Base-by-base conservation (phyloP, 495 filamentous ascomycete genomes). In the Trichoderma parareesei region DNA sequence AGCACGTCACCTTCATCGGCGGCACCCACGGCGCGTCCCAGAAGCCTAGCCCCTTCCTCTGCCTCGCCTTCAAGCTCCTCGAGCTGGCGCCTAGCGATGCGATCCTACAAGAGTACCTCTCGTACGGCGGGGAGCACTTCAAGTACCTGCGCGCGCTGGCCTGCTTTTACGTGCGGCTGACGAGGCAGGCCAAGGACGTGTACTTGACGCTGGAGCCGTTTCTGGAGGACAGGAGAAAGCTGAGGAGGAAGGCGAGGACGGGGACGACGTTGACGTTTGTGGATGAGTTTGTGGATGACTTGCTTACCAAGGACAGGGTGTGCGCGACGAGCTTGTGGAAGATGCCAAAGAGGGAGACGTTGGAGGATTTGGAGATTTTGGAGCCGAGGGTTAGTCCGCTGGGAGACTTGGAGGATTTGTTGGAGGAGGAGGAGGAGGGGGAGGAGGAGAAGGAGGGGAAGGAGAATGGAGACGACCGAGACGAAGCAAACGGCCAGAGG, bases 281-380 rank as follows among this genome's bases (percentile, higher is more conserved):
- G 80, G 94, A 99, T 77, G 87, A 91, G 72, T 98, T 99, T 71
- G 83, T 98, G 61, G 94, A 98, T 76, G 90, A 95, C 67, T 76
- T 99, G 64, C 77, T 99, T 64, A 90, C 86, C 0, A 95, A 96
- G 77, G 90, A 95, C 64, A 83, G 94, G 66, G 87, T 96, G 1
- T 98, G 93, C 68, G 92, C 87, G 57, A 97, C 96, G 10, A 95
- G 88, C 71, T 71, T 99, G 65, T 95, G 91, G 87, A 95, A 96
- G 80, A 81, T 99, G 77, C 89, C 92, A 10, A 86, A 84, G 64
- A 80, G 94, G 70, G 84, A 87, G 65, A 81, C 90, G 64, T 71
- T 99, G 73, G 95, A 99, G 81, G 94, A 99, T 76, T 72, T 93
- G 71, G 94, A 94, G 61, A 67, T 92, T 69, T 70, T 99, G 71